Evolutionary conservation across 345 rosid genomes (phyloP).

Genomic region (Barbarea vulgaris): DNA sequence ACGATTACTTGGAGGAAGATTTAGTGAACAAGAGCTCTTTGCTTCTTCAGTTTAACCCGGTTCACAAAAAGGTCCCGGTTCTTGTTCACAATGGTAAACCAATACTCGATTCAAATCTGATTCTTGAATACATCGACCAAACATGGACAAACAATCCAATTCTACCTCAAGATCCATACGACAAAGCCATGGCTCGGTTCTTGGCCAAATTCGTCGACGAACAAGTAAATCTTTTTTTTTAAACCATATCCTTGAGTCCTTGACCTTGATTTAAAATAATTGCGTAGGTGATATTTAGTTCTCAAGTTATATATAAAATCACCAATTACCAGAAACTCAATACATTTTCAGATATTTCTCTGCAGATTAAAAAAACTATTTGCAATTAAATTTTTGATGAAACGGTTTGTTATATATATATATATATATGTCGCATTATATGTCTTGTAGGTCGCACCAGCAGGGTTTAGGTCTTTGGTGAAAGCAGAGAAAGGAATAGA

Average conservation of each 20-base stretch:
- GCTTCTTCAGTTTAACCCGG: conserved; percentile 41
- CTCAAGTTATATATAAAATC: background rate
- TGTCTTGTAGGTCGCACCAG: background rate
- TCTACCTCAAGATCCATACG: conserved; percentile 42
- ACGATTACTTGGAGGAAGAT: conserved; percentile 44
- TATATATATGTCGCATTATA: too few species aligned
- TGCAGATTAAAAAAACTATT: background rate
- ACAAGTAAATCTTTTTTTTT: background rate
- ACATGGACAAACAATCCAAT: conserved; percentile 44
- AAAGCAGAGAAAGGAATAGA: conserved; percentile 15
- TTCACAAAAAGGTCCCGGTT: conserved; percentile 44
- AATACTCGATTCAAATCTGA: conserved; percentile 36
- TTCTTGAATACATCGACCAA: conserved; percentile 49
- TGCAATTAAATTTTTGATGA: too few species aligned
- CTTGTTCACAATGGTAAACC: conserved; percentile 43
- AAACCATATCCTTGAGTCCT: too few species aligned
- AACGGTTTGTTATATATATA: background rate
- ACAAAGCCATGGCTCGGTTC: conserved; percentile 45
- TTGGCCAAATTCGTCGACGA: conserved; percentile 43
- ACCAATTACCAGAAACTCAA: background rate
- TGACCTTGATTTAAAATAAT: background rate
- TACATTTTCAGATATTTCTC: background rate
- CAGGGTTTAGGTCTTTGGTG: background rate
- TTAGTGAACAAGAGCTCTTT: conserved; percentile 35
- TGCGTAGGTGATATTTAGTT: background rate